Conservation (phyloP, 1,284 basidiomycete species). For the Trichosporon sp. region DNA sequence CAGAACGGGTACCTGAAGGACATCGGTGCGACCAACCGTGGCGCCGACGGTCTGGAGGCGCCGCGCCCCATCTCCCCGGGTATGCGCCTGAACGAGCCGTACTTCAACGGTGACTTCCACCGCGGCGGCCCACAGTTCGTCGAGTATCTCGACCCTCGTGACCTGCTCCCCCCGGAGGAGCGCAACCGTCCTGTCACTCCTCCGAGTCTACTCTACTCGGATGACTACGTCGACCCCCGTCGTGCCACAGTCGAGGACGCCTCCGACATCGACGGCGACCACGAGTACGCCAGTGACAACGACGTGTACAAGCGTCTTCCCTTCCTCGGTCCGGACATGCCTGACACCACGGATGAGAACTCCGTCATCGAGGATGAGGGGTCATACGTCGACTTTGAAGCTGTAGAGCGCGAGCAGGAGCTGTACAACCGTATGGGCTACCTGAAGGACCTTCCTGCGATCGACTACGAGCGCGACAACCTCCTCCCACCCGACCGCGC, state of each 20-base stretch:
- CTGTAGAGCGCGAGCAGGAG: background rate
- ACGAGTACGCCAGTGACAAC: background rate
- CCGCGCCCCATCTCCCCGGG: background rate
- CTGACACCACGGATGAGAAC: background rate
- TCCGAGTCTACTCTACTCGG: background rate
- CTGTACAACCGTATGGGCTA: constrained; percentile 1
- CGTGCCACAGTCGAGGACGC: constrained; percentile 1
- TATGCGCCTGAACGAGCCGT: background rate
- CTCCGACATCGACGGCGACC: background rate
- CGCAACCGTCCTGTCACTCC: background rate
- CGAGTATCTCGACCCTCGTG: background rate
- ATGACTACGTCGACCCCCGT: background rate
- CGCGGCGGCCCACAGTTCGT: background rate
- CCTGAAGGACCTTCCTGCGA: background rate
- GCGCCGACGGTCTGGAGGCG: background rate
- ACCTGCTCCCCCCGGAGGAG: background rate
- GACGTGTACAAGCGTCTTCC: background rate
- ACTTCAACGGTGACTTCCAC: constrained; percentile 4
- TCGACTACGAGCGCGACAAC: background rate
- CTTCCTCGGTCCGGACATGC: background rate
- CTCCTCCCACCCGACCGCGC: background rate
- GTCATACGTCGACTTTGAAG: background rate
- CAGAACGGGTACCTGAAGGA: background rate
- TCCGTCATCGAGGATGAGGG: background rate
- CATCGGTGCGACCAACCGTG: background rate